A percentile compares a stretch with the other conserved stretches of the same genome.
These are phyloP conservation scores for Nidula microcarpa DNA, from an alignment of 768 basidiomycete genomes.

Conservation along the genomic window DNA sequence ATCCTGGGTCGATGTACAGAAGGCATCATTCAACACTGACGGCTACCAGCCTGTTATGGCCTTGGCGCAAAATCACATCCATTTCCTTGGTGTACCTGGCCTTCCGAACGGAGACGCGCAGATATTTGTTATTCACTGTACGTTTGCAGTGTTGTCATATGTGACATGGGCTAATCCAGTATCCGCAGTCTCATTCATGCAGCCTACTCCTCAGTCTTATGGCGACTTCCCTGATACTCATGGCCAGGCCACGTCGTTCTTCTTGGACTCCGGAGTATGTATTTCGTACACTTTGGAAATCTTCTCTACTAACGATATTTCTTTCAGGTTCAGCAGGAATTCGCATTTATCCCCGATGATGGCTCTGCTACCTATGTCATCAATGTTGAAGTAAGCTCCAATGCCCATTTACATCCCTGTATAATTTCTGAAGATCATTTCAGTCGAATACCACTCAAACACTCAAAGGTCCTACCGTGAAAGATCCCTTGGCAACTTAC, in stretches of 20 bases:
- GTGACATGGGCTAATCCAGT: not conserved
- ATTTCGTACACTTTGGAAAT: not conserved
- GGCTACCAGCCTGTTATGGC: conserved; percentile 63
- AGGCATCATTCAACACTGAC: conserved; percentile 32
- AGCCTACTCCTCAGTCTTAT: conserved; percentile 61
- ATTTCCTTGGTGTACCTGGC: conserved; percentile 63
- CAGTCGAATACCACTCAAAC: conserved; percentile 64
- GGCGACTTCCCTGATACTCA: conserved; percentile 65
- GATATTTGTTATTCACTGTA: conserved; percentile 78
- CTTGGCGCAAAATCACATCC: conserved; percentile 70
- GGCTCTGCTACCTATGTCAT: conserved; percentile 68
- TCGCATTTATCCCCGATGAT: conserved; percentile 76
- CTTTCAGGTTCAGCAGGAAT: conserved; percentile 60
- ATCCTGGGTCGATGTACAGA: conserved; percentile 61
- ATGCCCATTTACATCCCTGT: too few relatives aligned
- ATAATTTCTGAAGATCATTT: conserved; percentile 1
- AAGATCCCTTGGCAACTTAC: conserved; percentile 60
- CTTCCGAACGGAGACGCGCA: conserved; percentile 53
- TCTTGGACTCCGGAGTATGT: conserved; percentile 49
- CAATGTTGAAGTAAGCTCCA: conserved; percentile 50
- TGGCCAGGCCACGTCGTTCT: conserved; percentile 71
- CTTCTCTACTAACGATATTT: not conserved
- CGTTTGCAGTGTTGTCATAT: conserved; percentile 15
- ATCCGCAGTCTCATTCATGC: conserved; percentile 61
- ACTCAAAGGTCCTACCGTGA: conserved; percentile 54